Percentiles rank a stretch among this genome's conserved stretches.
Conservation (phyloP, 2,329 filamentous ascomycete genomes). For the Neobulgaria alba region DNA sequence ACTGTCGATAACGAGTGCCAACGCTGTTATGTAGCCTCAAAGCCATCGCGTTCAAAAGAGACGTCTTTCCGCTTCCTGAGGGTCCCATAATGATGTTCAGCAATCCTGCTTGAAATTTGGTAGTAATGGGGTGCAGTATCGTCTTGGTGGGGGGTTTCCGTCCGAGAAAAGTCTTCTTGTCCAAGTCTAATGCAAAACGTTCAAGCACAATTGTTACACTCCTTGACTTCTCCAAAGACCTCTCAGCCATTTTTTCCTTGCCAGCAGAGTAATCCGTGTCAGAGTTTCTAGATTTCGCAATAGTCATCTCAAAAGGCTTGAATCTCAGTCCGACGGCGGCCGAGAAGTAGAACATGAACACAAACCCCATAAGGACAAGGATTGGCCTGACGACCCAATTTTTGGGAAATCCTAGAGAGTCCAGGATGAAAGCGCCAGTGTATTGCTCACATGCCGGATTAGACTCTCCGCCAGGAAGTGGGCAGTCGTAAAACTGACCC, state of each 20-base stretch:
- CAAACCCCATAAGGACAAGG: constrained; percentile 51
- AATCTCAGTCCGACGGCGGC: constrained; percentile 56
- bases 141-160: constrained; percentile 44
- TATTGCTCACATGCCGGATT: constrained; percentile 62
- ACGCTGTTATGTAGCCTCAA: constrained; percentile 53
- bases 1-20: constrained; percentile 51
- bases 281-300: constrained; percentile 50
- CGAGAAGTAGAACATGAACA: constrained; percentile 51
- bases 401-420: constrained; percentile 56
- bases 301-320: constrained; percentile 58
- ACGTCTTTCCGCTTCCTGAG: constrained; percentile 69
- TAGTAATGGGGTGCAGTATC: constrained; percentile 59
- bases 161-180: constrained; percentile 48
- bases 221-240: constrained; percentile 44
- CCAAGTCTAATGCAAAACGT: constrained; percentile 53
- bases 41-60: constrained; percentile 65
- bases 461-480: constrained; percentile 47
- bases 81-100: constrained; percentile 76
- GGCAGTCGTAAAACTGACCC: constrained; percentile 65
- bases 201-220: constrained; percentile 58
- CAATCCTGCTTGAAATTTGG: constrained; percentile 58
- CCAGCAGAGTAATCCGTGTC: constrained; percentile 58
- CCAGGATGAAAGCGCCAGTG: constrained; percentile 60
- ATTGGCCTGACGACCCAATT: constrained; percentile 63
- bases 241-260: constrained; percentile 58